A percentile compares a stretch with the other conserved stretches of the same genome.
phyloP scores from a whole-genome alignment of 345 rosid species.

The Camelina neglecta region DNA sequence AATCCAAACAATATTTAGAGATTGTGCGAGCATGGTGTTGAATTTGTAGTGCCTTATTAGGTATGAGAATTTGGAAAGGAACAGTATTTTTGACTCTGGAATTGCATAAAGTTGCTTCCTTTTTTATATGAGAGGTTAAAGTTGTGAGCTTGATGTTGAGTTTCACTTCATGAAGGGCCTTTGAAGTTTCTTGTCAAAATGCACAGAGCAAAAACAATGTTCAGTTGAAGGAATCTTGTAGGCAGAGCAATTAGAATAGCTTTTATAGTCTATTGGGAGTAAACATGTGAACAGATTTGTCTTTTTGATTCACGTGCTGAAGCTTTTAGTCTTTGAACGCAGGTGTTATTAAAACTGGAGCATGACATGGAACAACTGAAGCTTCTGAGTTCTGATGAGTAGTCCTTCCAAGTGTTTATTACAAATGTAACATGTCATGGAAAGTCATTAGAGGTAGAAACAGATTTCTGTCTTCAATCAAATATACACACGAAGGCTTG shows the following conservation, averaged over 20 bases:
- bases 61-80: constrained; percentile 2
- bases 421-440: constrained; percentile 20
- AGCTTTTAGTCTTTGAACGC: constrained; percentile 14
- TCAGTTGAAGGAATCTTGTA: neutral
- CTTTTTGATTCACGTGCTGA: neutral
- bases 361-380: constrained; percentile 23
- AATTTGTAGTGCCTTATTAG: constrained; percentile 1
- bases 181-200: neutral
- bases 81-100: neutral
- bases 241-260: neutral
- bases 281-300: neutral
- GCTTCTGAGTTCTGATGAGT: constrained; percentile 8
- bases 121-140: neutral
- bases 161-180: constrained; percentile 2
- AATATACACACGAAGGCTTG: constrained; percentile 23
- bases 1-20: neutral
- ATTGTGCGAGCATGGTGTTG: constrained; percentile 1
- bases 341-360: constrained; percentile 24
- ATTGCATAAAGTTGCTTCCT: constrained; percentile 19
- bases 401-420: constrained; percentile 30
- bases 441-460: constrained; percentile 26
- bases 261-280: neutral
- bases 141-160: constrained; percentile 2
- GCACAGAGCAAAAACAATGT: neutral
- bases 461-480: constrained; percentile 4